phyloP scores from a whole-genome alignment of 2,329 filamentous ascomycete genomes.

The Phyllosticta capitalensis region DNA sequence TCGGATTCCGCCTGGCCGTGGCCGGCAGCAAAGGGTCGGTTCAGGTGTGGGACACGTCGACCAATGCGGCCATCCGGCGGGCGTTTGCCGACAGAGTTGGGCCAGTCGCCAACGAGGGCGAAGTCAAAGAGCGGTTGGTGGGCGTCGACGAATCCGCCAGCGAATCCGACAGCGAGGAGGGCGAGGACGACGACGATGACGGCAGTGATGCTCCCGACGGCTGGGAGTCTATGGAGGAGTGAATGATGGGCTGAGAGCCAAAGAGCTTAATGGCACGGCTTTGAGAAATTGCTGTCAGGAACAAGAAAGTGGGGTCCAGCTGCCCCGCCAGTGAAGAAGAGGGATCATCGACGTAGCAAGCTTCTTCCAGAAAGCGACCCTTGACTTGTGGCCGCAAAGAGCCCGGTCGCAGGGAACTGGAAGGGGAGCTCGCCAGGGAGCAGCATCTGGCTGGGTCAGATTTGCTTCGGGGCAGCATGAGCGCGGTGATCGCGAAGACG shows the following conservation, averaged over 20 bases:
- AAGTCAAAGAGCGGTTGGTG: conserved; percentile 66
- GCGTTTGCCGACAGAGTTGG: conserved; percentile 67
- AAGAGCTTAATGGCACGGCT: not conserved
- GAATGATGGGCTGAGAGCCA: not conserved
- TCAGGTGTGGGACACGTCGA: conserved; percentile 94
- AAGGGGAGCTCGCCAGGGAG: no score
- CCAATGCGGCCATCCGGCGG: conserved; percentile 75
- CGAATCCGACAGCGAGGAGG: conserved; percentile 47
- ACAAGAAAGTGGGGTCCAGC: not conserved
- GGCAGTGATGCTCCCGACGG: conserved; percentile 24
- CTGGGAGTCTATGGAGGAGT: conserved; percentile 33
- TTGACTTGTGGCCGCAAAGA: not conserved
- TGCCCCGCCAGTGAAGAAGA: not conserved
- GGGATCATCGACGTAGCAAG: not conserved
- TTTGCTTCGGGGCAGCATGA: not conserved
- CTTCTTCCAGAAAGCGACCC: not conserved
- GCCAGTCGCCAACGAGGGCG: conserved; percentile 42
- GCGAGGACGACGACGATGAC: conserved; percentile 28
- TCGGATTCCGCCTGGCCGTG: conserved; percentile 84
- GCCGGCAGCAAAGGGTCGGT: conserved; percentile 89
- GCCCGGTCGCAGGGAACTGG: not conserved
- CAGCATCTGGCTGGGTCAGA: not conserved
- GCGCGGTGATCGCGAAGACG: not conserved
- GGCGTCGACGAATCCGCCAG: conserved; percentile 58
- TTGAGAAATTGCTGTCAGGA: not conserved